Evolutionary conservation across 75 land plant species (phyloP), one percentile per base, ranked within the genome.

Genomic region (Pinus albicaulis): DNA sequence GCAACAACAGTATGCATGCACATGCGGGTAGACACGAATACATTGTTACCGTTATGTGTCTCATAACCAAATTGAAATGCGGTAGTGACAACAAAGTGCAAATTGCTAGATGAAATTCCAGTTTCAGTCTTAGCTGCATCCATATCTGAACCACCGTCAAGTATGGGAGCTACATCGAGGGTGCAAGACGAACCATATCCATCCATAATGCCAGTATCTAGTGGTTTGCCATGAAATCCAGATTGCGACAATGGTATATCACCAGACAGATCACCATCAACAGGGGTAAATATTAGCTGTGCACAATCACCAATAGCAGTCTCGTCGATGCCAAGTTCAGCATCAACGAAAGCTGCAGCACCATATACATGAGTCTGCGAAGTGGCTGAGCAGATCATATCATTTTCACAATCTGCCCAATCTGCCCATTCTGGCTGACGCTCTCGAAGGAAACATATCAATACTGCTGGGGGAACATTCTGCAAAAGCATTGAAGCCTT

Each of bases 401-500:
- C 74, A 72, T 44, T 48, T 16, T 73, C 58, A 59, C 59, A 84
- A 60, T 70, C 59, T 26, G 31, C 60, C 77, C 71, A 61, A 36
- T 80, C 84, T 36, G 83, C 83, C 86, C 83, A 84, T 38, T 84
- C 86, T 22, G 86, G 81, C 15, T 83, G 72, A 52, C 81, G 86
- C 31, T 84, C 86, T 19, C 83, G 73, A 56, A 84, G 71, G 48
- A 84, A 84, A n/a, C 86, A 28, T 36, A 81, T 53, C 17, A 84
- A 57, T n/a, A 74, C 20, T 23, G 76, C 85, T 57, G 86, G 76
- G n/a, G 83, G 75, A 34, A 84, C 86, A 77, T 81, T 81, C 91
- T 92, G 98, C 57, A 95, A 76, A 52, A 95, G 88, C 96, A 95
- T 95, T 20, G 96, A 95, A 65, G 98, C 95, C 72, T 91, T 93